phyloP scores from a whole-genome alignment of 2,329 filamentous ascomycete species.

The Gnomoniopsis sp. region DNA sequence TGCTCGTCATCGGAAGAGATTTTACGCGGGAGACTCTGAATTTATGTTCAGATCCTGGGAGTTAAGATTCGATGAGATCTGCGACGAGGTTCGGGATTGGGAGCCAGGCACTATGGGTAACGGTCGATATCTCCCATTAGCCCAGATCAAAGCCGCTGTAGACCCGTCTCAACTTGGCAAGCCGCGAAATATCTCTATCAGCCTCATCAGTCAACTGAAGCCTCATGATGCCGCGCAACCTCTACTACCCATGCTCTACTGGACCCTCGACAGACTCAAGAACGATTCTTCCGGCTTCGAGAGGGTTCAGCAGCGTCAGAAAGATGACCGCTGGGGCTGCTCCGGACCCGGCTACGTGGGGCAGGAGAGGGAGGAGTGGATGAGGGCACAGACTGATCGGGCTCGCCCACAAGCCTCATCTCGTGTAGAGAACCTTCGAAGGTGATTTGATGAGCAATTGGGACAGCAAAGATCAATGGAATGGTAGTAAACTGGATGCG shows the following conservation, averaged over 20 bases:
- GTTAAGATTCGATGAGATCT: conserved; percentile 29
- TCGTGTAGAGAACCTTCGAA: background rate
- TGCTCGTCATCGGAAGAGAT: conserved; percentile 29
- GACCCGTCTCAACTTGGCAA: conserved; percentile 21
- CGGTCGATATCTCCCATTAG: conserved; percentile 14
- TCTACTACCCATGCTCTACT: conserved; percentile 40
- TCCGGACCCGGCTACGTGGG: no score
- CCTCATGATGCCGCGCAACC: conserved; percentile 37
- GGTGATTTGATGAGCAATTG: background rate
- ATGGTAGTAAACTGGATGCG: background rate
- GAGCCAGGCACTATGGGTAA: conserved; percentile 26
- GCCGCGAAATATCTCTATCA: conserved; percentile 23
- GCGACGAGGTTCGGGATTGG: conserved; percentile 34
- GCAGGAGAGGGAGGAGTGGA: background rate
- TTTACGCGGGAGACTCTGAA: conserved; percentile 37
- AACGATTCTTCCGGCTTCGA: background rate
- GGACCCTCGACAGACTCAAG: conserved; percentile 24
- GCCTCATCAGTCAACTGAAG: conserved; percentile 35
- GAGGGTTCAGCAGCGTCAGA: background rate
- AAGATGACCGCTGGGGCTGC: background rate
- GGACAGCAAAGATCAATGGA: background rate
- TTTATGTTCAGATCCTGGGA: conserved; percentile 32
- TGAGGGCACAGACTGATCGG: background rate
- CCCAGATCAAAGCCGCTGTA: background rate
- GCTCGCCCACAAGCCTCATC: background rate